Evolutionary conservation across 1,284 basidiomycete species (phyloP).

Genomic region (Hymenochaete sp.): DNA sequence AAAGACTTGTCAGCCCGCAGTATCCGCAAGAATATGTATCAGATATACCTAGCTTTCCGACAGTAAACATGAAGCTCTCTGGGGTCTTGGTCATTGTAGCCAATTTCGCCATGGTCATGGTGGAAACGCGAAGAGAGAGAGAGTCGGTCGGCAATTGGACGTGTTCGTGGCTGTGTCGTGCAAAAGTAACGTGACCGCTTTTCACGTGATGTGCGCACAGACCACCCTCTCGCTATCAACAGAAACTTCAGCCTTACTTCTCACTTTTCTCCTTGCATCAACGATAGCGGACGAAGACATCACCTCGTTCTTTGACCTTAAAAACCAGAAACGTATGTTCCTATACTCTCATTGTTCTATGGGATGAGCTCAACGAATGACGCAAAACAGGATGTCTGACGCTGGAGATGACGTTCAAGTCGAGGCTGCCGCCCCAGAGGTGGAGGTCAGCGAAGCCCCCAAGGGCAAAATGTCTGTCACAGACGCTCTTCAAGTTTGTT

Average conservation of each 20-base stretch:
- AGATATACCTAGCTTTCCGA: slow-evolving; percentile 59
- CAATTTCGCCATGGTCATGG: neutral
- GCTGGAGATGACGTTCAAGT: slow-evolving; percentile 92
- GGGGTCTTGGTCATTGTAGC: slow-evolving; percentile 14
- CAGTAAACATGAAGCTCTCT: slow-evolving; percentile 59
- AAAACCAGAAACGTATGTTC: neutral
- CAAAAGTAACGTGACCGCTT: neutral
- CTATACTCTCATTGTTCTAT: neutral
- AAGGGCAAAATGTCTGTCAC: slow-evolving; percentile 96
- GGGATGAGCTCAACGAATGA: neutral
- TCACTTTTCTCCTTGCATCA: slow-evolving; percentile 39
- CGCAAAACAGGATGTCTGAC: slow-evolving; percentile 92
- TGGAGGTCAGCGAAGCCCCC: slow-evolving; percentile 77
- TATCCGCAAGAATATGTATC: slow-evolving; percentile 7
- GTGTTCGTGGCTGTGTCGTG: neutral
- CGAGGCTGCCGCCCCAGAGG: slow-evolving; percentile 67
- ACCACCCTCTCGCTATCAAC: too few species aligned
- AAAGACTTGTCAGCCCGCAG: slow-evolving; percentile 10
- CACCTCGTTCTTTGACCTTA: slow-evolving; percentile 31
- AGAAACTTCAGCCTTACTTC: neutral
- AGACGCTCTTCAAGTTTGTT: slow-evolving; percentile 87
- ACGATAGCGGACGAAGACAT: slow-evolving; percentile 93
- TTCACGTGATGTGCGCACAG: slow-evolving; percentile 10
- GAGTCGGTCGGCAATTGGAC: neutral
- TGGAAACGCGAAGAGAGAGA: neutral